Conservation (phyloP, 768 basidiomycete genomes). For the Collybia nuda region DNA sequence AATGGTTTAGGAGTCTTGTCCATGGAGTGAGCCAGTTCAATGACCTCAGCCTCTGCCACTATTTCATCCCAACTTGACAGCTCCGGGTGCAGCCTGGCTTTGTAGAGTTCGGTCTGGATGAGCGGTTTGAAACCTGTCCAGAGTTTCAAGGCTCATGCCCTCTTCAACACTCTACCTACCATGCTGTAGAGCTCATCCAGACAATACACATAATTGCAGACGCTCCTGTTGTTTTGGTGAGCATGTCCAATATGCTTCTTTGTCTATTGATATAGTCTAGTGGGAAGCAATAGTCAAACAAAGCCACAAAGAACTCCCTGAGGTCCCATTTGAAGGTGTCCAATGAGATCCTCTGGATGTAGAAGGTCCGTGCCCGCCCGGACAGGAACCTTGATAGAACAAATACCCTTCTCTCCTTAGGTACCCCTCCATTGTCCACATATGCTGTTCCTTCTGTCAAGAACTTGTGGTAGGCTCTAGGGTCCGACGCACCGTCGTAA, state of each 20-base stretch:
- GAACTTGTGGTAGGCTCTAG: conserved; percentile 10
- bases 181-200: conserved; percentile 25
- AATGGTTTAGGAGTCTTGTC: no score
- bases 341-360: conserved; percentile 16
- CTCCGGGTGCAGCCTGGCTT: conserved; percentile 23
- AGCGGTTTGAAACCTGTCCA: conserved; percentile 27
- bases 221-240: conserved; percentile 22
- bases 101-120: conserved; percentile 28
- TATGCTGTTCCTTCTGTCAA: conserved; percentile 13
- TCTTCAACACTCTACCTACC: conserved; percentile 22
- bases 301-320: conserved; percentile 21
- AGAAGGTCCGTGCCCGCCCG: conserved; percentile 28
- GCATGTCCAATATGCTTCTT: conserved; percentile 15
- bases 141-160: conserved; percentile 27
- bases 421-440: conserved; percentile 17
- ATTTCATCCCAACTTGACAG: conserved; percentile 23
- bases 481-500: conserved; percentile 13
- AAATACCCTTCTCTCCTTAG: conserved; percentile 11
- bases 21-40: conserved; percentile 19
- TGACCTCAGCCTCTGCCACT: conserved; percentile 17
- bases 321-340: conserved; percentile 17
- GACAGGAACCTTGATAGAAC: conserved; percentile 22
- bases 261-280: conserved; percentile 24
- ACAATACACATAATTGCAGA: conserved; percentile 27
- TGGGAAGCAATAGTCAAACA: conserved; percentile 35